These are phyloP conservation scores for Gossypium mustelinum DNA, from an alignment of 345 rosid genomes.

Conservation along the genomic window DNA sequence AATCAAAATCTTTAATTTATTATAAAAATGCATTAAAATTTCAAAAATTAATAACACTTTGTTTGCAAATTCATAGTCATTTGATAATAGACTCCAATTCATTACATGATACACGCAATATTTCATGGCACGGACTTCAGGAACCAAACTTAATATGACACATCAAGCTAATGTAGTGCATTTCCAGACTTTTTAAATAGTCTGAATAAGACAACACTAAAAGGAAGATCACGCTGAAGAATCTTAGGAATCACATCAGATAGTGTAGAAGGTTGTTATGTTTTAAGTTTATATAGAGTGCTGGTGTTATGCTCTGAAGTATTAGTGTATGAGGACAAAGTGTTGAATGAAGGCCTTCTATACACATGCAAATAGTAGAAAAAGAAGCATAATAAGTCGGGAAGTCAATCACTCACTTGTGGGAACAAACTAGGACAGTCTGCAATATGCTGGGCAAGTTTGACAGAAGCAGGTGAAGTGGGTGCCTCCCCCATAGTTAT, in stretches of 20 bases:
- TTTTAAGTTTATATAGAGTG: background rate
- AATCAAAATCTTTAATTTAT: background rate
- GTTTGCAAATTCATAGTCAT: background rate
- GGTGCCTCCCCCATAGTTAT: constrained; percentile 93
- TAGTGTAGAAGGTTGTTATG: background rate
- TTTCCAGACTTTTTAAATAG: background rate
- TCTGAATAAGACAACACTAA: background rate
- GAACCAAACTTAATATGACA: background rate
- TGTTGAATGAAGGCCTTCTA: background rate
- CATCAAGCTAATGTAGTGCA: background rate
- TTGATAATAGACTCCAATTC: background rate
- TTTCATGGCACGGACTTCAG: background rate
- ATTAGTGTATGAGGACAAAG: background rate
- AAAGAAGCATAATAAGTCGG: background rate
- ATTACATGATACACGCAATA: background rate
- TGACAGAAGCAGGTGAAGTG: constrained; percentile 61
- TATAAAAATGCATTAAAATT: background rate
- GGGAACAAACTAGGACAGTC: constrained; percentile 96
- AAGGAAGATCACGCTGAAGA: background rate
- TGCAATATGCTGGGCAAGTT: constrained; percentile 78
- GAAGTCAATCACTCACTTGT: constrained; percentile 49
- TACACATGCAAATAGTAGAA: background rate
- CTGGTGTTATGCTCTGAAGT: background rate
- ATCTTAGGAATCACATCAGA: background rate
- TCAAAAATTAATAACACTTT: background rate